Percentiles rank a stretch among this genome's conserved stretches.
phyloP scores from a whole-genome alignment of 768 basidiomycete genomes.

The Pisolithus microcarpus region DNA sequence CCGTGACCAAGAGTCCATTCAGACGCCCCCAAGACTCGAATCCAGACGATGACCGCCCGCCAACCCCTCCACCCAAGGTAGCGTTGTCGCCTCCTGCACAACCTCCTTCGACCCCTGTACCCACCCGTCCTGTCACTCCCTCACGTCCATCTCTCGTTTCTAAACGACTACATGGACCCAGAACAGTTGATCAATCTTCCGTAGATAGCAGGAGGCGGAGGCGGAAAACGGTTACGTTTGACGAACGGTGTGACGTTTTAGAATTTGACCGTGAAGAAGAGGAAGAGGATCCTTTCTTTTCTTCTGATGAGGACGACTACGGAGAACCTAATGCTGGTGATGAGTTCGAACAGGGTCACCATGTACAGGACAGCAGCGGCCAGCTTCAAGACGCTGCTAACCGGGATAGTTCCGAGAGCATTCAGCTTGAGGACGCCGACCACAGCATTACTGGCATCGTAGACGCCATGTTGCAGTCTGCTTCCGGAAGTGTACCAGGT shows the following conservation, averaged over 20 bases:
- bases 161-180: slow-evolving; percentile 70
- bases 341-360: slow-evolving; percentile 10
- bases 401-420: slow-evolving; percentile 33
- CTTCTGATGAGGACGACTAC: slow-evolving; percentile 29
- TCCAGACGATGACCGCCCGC: slow-evolving; percentile 24
- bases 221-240: slow-evolving; percentile 74
- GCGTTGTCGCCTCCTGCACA: slow-evolving; percentile 21
- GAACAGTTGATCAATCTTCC: slow-evolving; percentile 38
- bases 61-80: slow-evolving; percentile 22
- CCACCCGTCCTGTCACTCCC: slow-evolving; percentile 21
- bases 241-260: slow-evolving; percentile 73
- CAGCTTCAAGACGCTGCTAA: slow-evolving; percentile 5
- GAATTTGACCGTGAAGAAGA: slow-evolving; percentile 68
- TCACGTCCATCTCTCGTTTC: slow-evolving; percentile 64
- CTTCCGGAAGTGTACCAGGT: slow-evolving; percentile 11
- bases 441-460: slow-evolving; percentile 65
- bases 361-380: slow-evolving; percentile 1
- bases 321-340: slow-evolving; percentile 11
- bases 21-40: slow-evolving; percentile 25
- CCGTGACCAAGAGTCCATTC: slow-evolving; percentile 81
- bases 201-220: slow-evolving; percentile 39
- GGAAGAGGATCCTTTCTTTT: slow-evolving; percentile 42
- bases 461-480: slow-evolving; percentile 53
- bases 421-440: slow-evolving; percentile 37
- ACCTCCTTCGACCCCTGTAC: slow-evolving; percentile 32